These are phyloP conservation scores for Nemania abortiva DNA, from an alignment of 2,329 filamentous ascomycete genomes.

Conservation along the genomic window DNA sequence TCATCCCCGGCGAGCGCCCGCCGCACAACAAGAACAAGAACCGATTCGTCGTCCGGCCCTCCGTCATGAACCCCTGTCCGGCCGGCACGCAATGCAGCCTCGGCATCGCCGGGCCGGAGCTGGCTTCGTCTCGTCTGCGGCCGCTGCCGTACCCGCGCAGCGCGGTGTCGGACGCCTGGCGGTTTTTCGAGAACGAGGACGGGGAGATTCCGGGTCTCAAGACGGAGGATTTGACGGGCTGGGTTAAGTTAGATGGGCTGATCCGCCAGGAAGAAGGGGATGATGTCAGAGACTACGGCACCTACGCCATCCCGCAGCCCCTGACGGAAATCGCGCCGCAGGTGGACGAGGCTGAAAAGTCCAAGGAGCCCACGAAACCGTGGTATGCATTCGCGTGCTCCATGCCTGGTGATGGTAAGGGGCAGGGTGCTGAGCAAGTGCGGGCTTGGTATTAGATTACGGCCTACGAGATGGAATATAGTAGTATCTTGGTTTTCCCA, in stretches of 20 bases:
- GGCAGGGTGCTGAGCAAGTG: too few relatives aligned
- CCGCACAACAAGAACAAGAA: not conserved
- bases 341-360: too few relatives aligned
- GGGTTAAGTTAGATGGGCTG: not conserved
- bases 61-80: constrained; percentile 19
- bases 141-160: not conserved
- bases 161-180: not conserved
- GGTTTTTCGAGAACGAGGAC: constrained; percentile 1
- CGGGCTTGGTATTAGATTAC: too few relatives aligned
- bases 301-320: not conserved
- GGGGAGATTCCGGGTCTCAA: not conserved
- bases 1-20: too few relatives aligned
- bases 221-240: not conserved
- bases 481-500: too few relatives aligned
- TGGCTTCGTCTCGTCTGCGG: not conserved
- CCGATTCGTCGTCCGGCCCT: not conserved
- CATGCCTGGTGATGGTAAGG: too few relatives aligned
- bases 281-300: not conserved
- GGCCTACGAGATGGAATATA: too few relatives aligned
- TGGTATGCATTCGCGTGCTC: too few relatives aligned
- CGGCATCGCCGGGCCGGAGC: not conserved
- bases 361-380: too few relatives aligned
- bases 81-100: not conserved
- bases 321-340: not conserved
- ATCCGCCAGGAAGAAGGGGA: not conserved